phyloP scores from a whole-genome alignment of 1,284 basidiomycete genomes.

The Apiotrichum gamsii region DNA sequence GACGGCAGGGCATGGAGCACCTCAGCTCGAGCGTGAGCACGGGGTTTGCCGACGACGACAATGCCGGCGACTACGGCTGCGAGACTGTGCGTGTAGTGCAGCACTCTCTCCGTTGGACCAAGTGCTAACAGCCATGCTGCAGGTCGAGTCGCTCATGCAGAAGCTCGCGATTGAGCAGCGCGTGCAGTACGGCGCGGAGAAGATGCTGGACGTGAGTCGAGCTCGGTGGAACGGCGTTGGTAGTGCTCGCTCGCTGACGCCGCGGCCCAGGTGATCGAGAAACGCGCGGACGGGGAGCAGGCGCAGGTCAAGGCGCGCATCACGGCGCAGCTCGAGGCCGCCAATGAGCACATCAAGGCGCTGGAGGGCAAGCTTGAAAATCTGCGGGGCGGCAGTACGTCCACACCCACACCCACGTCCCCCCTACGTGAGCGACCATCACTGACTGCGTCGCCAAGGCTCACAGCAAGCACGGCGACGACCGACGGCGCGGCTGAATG shows the following conservation, averaged over 20 bases:
- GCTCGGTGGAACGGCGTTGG: too few species aligned
- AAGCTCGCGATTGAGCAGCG: conserved; percentile 49
- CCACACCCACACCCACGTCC: too few species aligned
- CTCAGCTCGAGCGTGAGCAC: conserved; percentile 20
- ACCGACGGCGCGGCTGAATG: conserved; percentile 35
- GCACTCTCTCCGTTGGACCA: too few species aligned
- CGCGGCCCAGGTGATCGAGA: conserved; percentile 39
- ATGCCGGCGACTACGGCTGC: conserved; percentile 12
- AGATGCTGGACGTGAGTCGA: conserved; percentile 50
- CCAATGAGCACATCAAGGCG: conserved; percentile 38
- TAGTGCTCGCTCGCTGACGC: conserved; percentile 1
- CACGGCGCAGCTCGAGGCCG: conserved; percentile 42
- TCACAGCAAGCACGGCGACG: conserved; percentile 23
- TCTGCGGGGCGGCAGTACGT: conserved; percentile 24
- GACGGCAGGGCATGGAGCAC: conserved; percentile 14
- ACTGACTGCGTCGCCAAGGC: conserved; percentile 17
- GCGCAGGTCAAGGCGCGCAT: conserved; percentile 40
- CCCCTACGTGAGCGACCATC: not conserved
- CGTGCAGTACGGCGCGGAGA: conserved; percentile 53
- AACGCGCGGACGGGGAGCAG: conserved; percentile 29
- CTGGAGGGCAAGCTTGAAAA: conserved; percentile 37
- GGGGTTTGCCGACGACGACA: conserved; percentile 14
- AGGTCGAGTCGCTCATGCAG: conserved; percentile 48
- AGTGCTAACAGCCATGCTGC: not conserved
- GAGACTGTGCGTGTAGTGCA: conserved; percentile 21